These are phyloP conservation scores for Suhomyces maxii DNA, from an alignment of 1,139 yeast genomes.

Conservation along the genomic window DNA sequence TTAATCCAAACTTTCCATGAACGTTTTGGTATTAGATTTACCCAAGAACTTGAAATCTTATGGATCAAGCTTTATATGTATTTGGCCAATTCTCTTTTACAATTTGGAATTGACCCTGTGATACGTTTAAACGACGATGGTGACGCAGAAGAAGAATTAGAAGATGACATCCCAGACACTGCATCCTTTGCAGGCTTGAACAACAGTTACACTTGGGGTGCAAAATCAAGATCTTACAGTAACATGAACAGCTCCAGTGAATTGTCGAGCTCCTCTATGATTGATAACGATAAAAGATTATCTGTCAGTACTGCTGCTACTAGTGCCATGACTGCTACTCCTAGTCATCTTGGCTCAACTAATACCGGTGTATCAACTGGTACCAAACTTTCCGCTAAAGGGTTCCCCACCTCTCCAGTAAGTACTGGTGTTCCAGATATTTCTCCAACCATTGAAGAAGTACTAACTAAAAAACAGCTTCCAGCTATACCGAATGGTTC, in stretches of 20 bases:
- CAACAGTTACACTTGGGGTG: conserved; percentile 9
- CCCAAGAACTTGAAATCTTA: conserved; percentile 55
- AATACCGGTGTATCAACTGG: not conserved
- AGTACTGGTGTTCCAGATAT: not conserved
- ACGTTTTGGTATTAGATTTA: conserved; percentile 51
- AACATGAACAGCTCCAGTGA: conserved; percentile 1
- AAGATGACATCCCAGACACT: conserved; percentile 8
- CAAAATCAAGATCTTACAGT: conserved; percentile 5
- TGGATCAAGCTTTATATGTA: conserved; percentile 70
- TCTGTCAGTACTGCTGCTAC: conserved; percentile 19
- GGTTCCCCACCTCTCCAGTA: not conserved
- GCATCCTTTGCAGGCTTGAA: conserved; percentile 7
- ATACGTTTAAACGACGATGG: conserved; percentile 20
- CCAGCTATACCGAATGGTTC: not conserved
- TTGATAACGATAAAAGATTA: conserved; percentile 14
- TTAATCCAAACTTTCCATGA: conserved; percentile 72
- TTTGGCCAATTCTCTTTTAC: conserved; percentile 65
- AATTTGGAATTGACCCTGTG: conserved; percentile 65
- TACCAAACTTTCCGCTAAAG: not conserved
- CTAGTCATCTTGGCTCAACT: conserved; percentile 4
- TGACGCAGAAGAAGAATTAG: not conserved
- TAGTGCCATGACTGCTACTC: conserved; percentile 9
- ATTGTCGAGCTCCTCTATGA: conserved; percentile 2
- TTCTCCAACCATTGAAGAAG: not conserved
- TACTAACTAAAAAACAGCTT: not conserved